Percentiles rank a stretch among this genome's conserved stretches.
phyloP scores from a whole-genome alignment of 371 early-diverging fungal genomes.

The Actinomortierella ambigua region DNA sequence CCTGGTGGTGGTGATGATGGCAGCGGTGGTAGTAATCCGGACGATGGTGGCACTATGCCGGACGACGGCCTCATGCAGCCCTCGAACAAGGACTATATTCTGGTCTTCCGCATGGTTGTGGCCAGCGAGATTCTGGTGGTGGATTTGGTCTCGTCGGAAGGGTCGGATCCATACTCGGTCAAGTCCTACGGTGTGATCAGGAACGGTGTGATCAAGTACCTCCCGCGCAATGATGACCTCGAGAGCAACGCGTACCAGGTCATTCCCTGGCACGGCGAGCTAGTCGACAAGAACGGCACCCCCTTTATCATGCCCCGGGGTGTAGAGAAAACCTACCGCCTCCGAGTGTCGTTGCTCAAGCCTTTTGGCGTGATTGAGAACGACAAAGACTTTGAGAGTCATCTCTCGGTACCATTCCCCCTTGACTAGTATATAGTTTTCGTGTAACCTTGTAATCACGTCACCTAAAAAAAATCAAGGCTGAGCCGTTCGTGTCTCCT shows the following conservation, averaged over 20 bases:
- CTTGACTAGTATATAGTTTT: no score
- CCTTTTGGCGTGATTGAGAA: slow-evolving; percentile 31
- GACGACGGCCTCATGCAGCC: background rate
- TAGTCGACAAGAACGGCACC: slow-evolving; percentile 20
- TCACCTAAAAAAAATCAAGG: no score
- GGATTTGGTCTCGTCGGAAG: slow-evolving; percentile 30
- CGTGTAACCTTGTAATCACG: no score
- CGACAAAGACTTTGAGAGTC: slow-evolving; percentile 38
- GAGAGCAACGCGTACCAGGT: slow-evolving; percentile 44
- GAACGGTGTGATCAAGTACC: slow-evolving; percentile 25
- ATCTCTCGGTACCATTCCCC: slow-evolving; percentile 26
- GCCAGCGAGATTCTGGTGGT: slow-evolving; percentile 25
- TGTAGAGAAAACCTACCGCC: slow-evolving; percentile 5
- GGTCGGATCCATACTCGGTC: slow-evolving; percentile 29
- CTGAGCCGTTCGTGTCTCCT: no score
- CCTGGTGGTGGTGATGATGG: no score
- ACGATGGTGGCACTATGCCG: no score
- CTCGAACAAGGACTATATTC: background rate
- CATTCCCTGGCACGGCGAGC: slow-evolving; percentile 27
- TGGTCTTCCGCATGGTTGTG: slow-evolving; percentile 39
- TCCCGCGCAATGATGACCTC: slow-evolving; percentile 31
- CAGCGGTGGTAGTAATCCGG: no score
- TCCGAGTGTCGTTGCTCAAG: slow-evolving; percentile 34
- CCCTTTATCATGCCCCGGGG: background rate
- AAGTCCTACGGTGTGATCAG: slow-evolving; percentile 32